Evolutionary conservation across 2,329 filamentous ascomycete species (phyloP), one percentile per base, ranked within the genome.

Genomic region (Penicillium oxalicum): DNA sequence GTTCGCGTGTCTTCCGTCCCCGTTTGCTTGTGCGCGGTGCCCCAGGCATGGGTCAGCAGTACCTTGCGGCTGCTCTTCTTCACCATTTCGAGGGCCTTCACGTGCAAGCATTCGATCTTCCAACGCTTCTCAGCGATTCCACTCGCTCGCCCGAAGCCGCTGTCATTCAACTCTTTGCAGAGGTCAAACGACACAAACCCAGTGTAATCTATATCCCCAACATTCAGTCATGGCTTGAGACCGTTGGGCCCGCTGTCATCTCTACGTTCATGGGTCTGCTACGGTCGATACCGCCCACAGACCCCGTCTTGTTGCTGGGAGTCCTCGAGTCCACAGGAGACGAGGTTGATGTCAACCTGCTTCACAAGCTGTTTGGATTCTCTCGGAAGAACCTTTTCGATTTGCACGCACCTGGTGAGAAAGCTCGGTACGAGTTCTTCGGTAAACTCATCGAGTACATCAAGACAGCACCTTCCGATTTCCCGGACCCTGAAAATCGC

Each of bases 181-280:
- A 97, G 71, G 88, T 95, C 34, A 88, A 91, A 67, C 84, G 91
- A 34, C 90, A 96, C 66, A 96, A 95, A 67, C 93, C 93, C 0
- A 94, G 90, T 65, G 88, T 97, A 34, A 93, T 98, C 44, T 97
- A 91, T 69, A 87, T 98, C 38, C 91, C 93, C 2, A 86, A 90
- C 57, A 81, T 97, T 42, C 87, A 95, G 57, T 80, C 85, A 6
- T 98, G 93, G 93, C 91, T 89, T 64, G 72, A 80, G 9, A 84
- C 87, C 0, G 73, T 89, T 35, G 81, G 84, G 2, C 72, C 73
- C 9, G 65, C 76, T 11, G 80, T 81, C 4, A 81, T 95, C 47
- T 84, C 84, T 32, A 93, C 89, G 0, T 96, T 98, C 68, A 77
- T 85, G 51, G 85, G 87, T 7, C 82, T 97, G 67, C 71, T 98